phyloP scores from a whole-genome alignment of 192 early-diverging fungal species.

The Rhizophagus clarus region DNA sequence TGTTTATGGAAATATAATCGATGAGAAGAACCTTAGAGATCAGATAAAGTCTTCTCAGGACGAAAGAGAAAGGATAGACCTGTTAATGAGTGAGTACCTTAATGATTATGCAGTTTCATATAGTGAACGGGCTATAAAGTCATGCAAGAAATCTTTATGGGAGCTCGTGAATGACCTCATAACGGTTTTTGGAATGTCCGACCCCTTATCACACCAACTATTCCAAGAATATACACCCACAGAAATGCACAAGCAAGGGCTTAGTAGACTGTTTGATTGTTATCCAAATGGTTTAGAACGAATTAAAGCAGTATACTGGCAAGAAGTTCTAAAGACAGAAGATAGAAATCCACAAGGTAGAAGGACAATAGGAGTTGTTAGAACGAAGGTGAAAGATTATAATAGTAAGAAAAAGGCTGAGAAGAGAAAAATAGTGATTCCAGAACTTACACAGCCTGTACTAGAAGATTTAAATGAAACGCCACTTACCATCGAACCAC shows the following conservation, averaged over 20 bases:
- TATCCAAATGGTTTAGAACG: background rate
- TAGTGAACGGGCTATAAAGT: background rate
- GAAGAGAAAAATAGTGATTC: too few species aligned
- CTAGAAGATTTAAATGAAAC: too few species aligned
- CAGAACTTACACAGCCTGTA: too few species aligned
- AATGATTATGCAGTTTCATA: background rate
- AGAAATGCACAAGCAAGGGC: background rate
- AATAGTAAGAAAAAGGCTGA: too few species aligned
- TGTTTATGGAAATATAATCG: background rate
- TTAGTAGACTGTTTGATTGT: background rate
- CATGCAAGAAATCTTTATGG: slow-evolving; percentile 3
- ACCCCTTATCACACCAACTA: background rate
- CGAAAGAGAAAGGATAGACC: background rate
- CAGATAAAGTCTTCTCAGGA: background rate
- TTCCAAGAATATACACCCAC: background rate
- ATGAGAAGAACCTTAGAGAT: background rate
- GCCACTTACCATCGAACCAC: too few species aligned
- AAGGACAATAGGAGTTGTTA: too few species aligned
- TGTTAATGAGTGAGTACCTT: background rate
- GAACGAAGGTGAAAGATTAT: too few species aligned
- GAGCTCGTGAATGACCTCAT: background rate
- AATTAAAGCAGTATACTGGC: background rate
- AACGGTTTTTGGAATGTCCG: background rate
- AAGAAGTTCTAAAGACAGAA: background rate
- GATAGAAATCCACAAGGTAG: too few species aligned